phyloP scores from a whole-genome alignment of 495 filamentous ascomycete genomes.

The Penicillium dipodomyicola region DNA sequence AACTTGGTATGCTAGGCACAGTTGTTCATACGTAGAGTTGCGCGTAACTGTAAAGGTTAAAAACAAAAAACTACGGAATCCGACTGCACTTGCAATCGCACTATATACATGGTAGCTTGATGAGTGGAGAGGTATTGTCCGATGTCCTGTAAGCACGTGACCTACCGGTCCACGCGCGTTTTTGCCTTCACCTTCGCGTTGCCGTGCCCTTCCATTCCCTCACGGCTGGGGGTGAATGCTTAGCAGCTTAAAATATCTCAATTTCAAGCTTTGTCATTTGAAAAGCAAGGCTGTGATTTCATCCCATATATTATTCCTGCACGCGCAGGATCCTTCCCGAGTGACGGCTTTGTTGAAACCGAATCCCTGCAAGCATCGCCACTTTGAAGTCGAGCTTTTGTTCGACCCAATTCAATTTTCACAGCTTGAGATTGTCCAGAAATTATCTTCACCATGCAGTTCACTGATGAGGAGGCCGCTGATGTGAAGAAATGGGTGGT shows the following conservation, averaged over 20 bases:
- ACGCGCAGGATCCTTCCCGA: not conserved
- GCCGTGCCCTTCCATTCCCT: constrained; percentile 14
- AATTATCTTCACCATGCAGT: constrained; percentile 56
- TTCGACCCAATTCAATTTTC: not conserved
- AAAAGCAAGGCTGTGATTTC: not conserved
- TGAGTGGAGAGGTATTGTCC: not conserved
- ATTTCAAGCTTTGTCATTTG: not conserved
- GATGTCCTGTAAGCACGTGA: constrained; percentile 16
- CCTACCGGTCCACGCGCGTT: constrained; percentile 4
- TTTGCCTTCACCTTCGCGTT: constrained; percentile 21
- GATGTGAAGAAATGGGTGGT: constrained; percentile 87
- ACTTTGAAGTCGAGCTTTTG: constrained; percentile 3
- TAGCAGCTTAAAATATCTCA: not conserved
- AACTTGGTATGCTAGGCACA: constrained; percentile 30
- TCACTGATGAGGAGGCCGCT: constrained; percentile 70
- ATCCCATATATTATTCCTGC: not conserved
- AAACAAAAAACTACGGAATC: not conserved
- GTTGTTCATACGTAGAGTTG: not conserved
- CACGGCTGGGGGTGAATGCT: constrained; percentile 11
- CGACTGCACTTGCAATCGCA: not conserved
- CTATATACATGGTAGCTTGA: not conserved
- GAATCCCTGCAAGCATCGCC: constrained; percentile 16
- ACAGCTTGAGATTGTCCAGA: not conserved
- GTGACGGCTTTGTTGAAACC: constrained; percentile 13
- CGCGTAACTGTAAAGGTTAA: not conserved